Base-by-base conservation (phyloP, 2,329 filamentous ascomycete species). In the Ophiostoma sp. region DNA sequence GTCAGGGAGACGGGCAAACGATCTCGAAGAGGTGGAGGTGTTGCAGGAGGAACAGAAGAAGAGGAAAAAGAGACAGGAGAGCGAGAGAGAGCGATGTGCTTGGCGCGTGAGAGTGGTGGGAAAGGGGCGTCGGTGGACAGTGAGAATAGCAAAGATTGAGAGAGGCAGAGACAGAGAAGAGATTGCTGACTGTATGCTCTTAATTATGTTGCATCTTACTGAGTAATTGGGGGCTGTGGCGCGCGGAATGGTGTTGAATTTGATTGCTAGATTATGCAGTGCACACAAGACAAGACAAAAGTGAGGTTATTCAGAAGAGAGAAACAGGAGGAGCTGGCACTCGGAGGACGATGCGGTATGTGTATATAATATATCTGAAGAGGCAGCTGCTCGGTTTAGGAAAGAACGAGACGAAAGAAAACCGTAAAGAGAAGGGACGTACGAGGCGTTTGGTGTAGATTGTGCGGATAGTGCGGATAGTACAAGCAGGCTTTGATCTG, bases 91-190 rank as follows among this genome's bases (percentile, higher is more conserved):
- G n/a, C n/a, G 27, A 60, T 3, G 27, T 27, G 15, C 57, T 62
- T 62, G 57, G 57, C 57, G 57, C 27, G 57, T 62, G 57, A 27
- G 44, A 52, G n/a, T 41, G 48, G 52, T 27, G 44, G 5, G 52
- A 62, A 33, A 62, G 57, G 57, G 57, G 57, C n/a, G n/a, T 11
- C 11, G 35, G 27, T 31, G 27, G 57, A 62, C 13, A 62, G 57
- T 62, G 57, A 57, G 13, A 62, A 62, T 33, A 62, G 27, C 52
- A 7, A 13, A 4, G 52, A 20, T 4, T 31, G 27, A 31, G 27
- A 31, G 3, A 31, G 27, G 3, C 27, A 17, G 44, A 20, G 44
- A 41, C 6, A 27, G 27, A 31, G 27, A 33, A 5, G 44, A 4
- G 52, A 27, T 57, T 57, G 52, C n/a, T 31, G 52, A n/a, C 44